These are phyloP conservation scores for Tuber borchii DNA, from an alignment of 495 filamentous ascomycete species.

Conservation along the genomic window DNA sequence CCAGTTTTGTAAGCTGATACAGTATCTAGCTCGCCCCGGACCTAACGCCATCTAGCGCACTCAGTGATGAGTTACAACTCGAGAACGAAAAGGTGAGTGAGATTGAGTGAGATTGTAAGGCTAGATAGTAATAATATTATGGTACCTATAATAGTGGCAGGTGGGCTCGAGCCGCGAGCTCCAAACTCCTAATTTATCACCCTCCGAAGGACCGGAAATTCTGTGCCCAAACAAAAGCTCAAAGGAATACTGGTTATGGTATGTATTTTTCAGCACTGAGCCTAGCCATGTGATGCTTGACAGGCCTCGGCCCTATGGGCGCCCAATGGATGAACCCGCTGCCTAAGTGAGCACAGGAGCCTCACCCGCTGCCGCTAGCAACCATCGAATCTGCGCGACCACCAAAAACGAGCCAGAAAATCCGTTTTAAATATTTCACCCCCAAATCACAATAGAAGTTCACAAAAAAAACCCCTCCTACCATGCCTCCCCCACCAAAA, in stretches of 20 bases:
- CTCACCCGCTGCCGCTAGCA: neutral
- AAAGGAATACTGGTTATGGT: too few species aligned
- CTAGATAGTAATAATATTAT: neutral
- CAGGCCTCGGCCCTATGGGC: neutral
- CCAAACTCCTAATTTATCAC: neutral
- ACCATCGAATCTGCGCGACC: neutral
- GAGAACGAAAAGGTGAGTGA: neutral
- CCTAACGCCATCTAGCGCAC: neutral
- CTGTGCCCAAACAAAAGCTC: neutral
- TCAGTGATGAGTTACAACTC: neutral
- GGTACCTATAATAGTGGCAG: neutral
- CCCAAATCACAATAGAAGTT: neutral
- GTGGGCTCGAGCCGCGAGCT: neutral
- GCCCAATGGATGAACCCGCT: neutral
- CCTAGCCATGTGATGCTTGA: neutral
- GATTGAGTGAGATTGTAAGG: neutral
- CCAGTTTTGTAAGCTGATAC: neutral
- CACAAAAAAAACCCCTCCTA: constrained; percentile 6
- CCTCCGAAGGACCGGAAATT: neutral
- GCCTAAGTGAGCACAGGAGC: neutral
- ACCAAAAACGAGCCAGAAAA: neutral
- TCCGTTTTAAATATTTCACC: neutral
- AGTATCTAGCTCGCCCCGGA: too few species aligned
- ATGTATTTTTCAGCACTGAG: neutral
- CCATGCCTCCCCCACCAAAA: constrained; percentile 10